These are phyloP conservation scores for Sarcodon aspratus DNA, from an alignment of 768 basidiomycete genomes.

Conservation along the genomic window DNA sequence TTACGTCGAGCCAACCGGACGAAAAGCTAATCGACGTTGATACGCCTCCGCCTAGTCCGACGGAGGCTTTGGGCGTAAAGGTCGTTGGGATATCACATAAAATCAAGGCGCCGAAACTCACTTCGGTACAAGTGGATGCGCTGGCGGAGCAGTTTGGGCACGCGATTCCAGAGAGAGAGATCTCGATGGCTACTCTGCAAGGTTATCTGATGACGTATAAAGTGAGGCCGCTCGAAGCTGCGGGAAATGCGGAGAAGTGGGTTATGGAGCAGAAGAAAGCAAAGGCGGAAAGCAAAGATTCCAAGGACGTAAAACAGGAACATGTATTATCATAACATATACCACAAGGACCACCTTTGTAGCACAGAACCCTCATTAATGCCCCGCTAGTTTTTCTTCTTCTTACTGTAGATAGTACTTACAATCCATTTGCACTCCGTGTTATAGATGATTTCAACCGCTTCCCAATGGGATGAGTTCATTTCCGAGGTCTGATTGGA, in stretches of 20 bases:
- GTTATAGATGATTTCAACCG: no score
- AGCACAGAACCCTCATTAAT: no score
- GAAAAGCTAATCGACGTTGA: slow-evolving; percentile 3
- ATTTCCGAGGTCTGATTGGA: no score
- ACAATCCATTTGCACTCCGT: no score
- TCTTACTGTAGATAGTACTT: no score
- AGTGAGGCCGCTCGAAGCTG: slow-evolving; percentile 43
- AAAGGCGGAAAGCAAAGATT: background rate
- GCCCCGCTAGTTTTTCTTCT: no score
- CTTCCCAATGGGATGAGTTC: no score
- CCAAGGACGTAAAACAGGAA: background rate
- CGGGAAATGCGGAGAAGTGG: slow-evolving; percentile 20
- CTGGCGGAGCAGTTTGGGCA: slow-evolving; percentile 49
- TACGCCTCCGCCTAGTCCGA: background rate
- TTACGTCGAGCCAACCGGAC: background rate
- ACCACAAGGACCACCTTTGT: no score
- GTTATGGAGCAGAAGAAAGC: background rate
- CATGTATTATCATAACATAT: no score
- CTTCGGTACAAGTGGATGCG: slow-evolving; percentile 22
- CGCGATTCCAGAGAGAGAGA: slow-evolving; percentile 33
- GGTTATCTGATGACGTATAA: slow-evolving; percentile 67
- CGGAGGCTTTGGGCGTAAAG: background rate
- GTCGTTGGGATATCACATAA: background rate
- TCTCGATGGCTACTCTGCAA: slow-evolving; percentile 32
- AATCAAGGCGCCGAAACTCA: slow-evolving; percentile 14